Evolutionary conservation across 768 basidiomycete species (phyloP), one percentile per base, ranked within the genome.

Genomic region (Serendipita indica): DNA sequence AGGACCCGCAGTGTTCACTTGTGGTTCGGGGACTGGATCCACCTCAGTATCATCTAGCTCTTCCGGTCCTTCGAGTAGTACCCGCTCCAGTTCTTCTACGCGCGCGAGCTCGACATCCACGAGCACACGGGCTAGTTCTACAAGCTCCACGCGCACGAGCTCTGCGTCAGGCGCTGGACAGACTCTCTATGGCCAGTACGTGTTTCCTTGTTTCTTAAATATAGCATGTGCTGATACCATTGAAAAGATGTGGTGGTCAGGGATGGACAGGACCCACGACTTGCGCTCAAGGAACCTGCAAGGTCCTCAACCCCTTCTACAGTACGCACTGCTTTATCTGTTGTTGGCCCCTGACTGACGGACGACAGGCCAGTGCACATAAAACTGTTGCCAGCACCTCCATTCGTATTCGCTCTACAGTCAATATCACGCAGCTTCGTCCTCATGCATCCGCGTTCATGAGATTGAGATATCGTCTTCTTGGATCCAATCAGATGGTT

Each of bases 1-100:
- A 34, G 77, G 77, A 57, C 77, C 77, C 2, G 71, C 75, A 39
- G 72, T 79, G n/a, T 79, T 77, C 66, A 54, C 49, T 12, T 54
- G 49, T 28, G n/a, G n/a, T n/a, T n/a, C n/a, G n/a, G n/a, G n/a
- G n/a, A n/a, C n/a, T n/a, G n/a, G n/a, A n/a, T n/a, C n/a, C n/a
- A n/a, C n/a, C n/a, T n/a, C n/a, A n/a, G n/a, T n/a, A n/a, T n/a
- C n/a, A n/a, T n/a, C n/a, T n/a, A n/a, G n/a, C n/a, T n/a, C n/a
- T n/a, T n/a, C n/a, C n/a, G n/a, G n/a, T n/a, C n/a, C n/a, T n/a
- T n/a, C n/a, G n/a, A n/a, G n/a, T n/a, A n/a, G n/a, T n/a, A n/a
- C n/a, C n/a, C n/a, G n/a, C n/a, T n/a, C n/a, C n/a, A n/a, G n/a
- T n/a, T n/a, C n/a, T n/a, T n/a, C n/a, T n/a, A 77, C 75, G 25